Evolutionary conservation across 148 eudicot genomes (phyloP).

Genomic region (Rhododendron molle): DNA sequence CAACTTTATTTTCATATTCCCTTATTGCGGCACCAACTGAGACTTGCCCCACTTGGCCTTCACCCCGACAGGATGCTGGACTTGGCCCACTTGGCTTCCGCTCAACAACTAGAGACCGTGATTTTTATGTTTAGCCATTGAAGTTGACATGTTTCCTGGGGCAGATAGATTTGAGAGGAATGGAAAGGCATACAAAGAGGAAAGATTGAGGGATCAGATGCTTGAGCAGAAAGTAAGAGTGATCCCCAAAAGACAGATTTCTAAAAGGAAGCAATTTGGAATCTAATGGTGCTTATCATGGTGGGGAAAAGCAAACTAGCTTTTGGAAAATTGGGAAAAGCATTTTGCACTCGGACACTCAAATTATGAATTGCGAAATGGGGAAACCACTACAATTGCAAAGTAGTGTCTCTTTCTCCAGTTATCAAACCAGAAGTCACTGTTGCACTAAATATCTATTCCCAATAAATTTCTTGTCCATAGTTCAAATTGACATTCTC

Average conservation of each 20-base stretch:
- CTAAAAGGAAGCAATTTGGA: background rate
- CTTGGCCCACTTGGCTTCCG: background rate
- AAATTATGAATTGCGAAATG: background rate
- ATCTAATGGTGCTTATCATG: conserved; percentile 6
- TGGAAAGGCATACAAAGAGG: background rate
- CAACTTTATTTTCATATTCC: background rate
- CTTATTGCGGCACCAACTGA: no score
- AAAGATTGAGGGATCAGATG: conserved; percentile 12
- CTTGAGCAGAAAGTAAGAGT: conserved; percentile 9
- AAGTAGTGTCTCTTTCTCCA: background rate
- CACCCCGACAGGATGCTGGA: background rate
- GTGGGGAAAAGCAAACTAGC: conserved; percentile 13
- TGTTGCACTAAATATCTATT: background rate
- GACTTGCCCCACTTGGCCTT: background rate
- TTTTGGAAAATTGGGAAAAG: conserved; percentile 11
- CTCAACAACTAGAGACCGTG: background rate
- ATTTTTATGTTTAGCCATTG: background rate
- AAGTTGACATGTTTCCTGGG: conserved; percentile 12
- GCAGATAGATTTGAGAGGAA: background rate
- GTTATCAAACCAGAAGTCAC: background rate
- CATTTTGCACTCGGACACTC: background rate
- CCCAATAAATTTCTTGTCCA: background rate
- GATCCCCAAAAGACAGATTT: background rate
- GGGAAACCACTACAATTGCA: background rate
- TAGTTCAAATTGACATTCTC: background rate